Conservation (phyloP, 225 moss, liverwort and hornwort genomes). For the Thuidium tamariscinum region DNA sequence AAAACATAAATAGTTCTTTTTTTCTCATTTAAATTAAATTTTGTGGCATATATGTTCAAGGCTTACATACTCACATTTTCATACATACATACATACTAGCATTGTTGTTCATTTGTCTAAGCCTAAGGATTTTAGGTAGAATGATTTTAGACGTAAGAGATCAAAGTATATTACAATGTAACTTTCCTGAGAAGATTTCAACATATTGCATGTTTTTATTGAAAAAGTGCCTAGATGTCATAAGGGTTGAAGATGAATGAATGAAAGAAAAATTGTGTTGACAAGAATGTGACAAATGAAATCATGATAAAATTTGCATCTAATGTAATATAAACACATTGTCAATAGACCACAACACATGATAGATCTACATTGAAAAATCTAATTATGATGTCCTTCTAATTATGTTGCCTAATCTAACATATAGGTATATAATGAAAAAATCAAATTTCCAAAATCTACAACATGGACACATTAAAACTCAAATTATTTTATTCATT, state of each 20-base stretch:
- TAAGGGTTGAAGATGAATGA: accelerated
- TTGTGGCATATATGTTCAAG: too few relatives aligned
- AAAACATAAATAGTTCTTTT: too few relatives aligned
- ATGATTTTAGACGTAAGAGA: neutral
- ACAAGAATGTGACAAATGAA: neutral
- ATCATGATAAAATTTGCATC: neutral
- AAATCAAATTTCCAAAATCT: neutral
- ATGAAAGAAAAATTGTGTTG: neutral
- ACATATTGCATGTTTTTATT: neutral
- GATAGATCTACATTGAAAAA: too few relatives aligned
- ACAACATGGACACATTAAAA: neutral
- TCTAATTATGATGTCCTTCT: neutral
- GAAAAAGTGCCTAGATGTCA: neutral
- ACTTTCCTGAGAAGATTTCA: neutral
- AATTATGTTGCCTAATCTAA: neutral
- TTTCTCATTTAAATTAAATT: too few relatives aligned
- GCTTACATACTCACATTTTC: too few relatives aligned
- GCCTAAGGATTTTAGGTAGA: accelerated
- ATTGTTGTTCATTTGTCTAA: too few relatives aligned
- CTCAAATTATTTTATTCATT: neutral
- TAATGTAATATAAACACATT: neutral
- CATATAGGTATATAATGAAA: neutral
- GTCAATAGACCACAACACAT: neutral
- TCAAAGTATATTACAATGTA: neutral
- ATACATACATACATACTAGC: too few relatives aligned